These are phyloP conservation scores for Abelmoschus esculentus DNA, from an alignment of 345 rosid genomes.

Conservation along the genomic window DNA sequence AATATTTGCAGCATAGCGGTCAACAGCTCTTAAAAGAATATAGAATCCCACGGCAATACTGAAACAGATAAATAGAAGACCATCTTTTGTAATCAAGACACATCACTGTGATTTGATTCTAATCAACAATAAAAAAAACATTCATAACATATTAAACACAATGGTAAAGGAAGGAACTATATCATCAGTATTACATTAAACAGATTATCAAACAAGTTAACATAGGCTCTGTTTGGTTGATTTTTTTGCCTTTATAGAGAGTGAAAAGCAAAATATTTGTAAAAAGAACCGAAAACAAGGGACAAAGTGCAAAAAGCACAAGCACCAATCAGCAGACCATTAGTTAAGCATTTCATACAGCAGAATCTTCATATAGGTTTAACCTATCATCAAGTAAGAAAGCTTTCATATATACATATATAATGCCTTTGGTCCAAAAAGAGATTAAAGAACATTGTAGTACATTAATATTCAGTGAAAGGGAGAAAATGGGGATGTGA, in stretches of 20 bases:
- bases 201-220: neutral
- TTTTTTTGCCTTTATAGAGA: neutral
- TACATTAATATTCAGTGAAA: neutral
- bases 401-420: neutral
- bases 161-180: neutral
- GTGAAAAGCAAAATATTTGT: neutral
- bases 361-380: neutral
- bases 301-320: neutral
- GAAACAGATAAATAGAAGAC: conserved; percentile 16
- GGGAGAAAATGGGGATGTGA: neutral
- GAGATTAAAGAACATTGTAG: neutral
- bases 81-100: conserved; percentile 8
- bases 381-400: neutral
- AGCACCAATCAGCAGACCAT: neutral
- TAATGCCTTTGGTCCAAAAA: neutral
- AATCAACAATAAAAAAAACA: neutral
- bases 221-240: neutral
- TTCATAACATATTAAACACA: neutral
- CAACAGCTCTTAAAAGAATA: conserved; percentile 85
- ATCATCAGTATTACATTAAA: neutral
- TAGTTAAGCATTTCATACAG: neutral
- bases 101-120: neutral
- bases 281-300: neutral
- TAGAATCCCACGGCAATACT: conserved; percentile 80
- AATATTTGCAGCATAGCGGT: conserved; percentile 76